A percentile compares a stretch with the other conserved stretches of the same genome.
Conservation (phyloP, 306 rosid species). For the Citrullus mucosospermus region DNA sequence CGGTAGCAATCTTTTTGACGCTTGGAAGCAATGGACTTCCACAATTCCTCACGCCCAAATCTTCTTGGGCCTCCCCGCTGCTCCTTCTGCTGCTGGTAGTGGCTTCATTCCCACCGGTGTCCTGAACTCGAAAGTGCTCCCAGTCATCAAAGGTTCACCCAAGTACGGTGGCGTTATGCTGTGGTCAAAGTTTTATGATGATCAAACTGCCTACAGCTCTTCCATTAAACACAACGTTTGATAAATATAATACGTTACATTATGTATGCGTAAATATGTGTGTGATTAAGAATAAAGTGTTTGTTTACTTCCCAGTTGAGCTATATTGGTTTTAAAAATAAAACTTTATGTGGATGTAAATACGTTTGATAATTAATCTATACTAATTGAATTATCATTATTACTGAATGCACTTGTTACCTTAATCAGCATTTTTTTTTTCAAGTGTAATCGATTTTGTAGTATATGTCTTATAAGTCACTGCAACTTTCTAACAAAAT, state of each 20-base stretch:
- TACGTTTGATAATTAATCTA: neutral
- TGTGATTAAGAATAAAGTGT: too few relatives aligned
- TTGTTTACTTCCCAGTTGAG: too few relatives aligned
- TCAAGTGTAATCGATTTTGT: too few relatives aligned
- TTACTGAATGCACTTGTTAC: neutral
- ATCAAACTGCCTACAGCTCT: constrained; percentile 38
- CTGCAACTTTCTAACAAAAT: too few relatives aligned
- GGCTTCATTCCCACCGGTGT: constrained; percentile 32
- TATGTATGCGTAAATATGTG: neutral
- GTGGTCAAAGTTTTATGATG: constrained; percentile 62
- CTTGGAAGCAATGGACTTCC: constrained; percentile 45
- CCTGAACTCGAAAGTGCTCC: constrained; percentile 33
- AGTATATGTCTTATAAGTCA: too few relatives aligned
- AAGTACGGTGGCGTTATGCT: constrained; percentile 67
- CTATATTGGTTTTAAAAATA: neutral
- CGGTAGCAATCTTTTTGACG: constrained; percentile 18
- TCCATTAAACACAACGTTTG: constrained; percentile 36
- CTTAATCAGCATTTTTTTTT: neutral
- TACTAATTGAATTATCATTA: neutral
- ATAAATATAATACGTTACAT: neutral
- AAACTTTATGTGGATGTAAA: neutral
- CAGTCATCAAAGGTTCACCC: constrained; percentile 29
- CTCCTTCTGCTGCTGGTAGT: constrained; percentile 41
- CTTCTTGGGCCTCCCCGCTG: constrained; percentile 43
- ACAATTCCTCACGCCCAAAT: constrained; percentile 28